These are phyloP conservation scores for Fragaria ananassa DNA, from an alignment of 306 rosid species.

Conservation along the genomic window DNA sequence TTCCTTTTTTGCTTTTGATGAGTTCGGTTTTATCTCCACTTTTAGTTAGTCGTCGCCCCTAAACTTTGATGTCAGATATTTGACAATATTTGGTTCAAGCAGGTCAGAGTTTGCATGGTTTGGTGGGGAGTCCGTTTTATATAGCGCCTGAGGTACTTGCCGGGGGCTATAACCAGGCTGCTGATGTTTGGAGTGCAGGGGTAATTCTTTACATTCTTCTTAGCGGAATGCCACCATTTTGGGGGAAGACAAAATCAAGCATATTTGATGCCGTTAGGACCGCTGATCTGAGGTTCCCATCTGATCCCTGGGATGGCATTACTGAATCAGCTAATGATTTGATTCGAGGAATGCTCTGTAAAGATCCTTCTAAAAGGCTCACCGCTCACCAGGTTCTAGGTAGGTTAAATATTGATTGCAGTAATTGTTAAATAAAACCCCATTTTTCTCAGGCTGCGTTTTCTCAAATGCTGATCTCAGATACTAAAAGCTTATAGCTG, in stretches of 20 bases:
- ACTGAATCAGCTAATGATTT: slow-evolving; percentile 69
- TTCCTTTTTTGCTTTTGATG: slow-evolving; percentile 22
- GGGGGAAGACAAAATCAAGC: slow-evolving; percentile 86
- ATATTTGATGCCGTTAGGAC: slow-evolving; percentile 74
- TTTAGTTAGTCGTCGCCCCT: neutral
- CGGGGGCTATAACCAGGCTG: slow-evolving; percentile 79
- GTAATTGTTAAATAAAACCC: no score
- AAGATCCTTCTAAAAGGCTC: slow-evolving; percentile 64
- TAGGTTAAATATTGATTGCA: slow-evolving; percentile 25
- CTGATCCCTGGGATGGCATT: slow-evolving; percentile 58
- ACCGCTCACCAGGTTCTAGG: slow-evolving; percentile 75
- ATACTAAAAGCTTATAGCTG: slow-evolving; percentile 3
- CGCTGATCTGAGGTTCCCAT: slow-evolving; percentile 68
- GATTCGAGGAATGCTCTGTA: slow-evolving; percentile 70
- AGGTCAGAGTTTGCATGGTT: slow-evolving; percentile 81
- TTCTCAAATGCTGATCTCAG: neutral
- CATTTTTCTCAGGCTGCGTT: neutral
- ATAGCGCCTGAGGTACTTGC: slow-evolving; percentile 89
- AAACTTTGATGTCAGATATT: slow-evolving; percentile 18
- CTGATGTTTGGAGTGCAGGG: slow-evolving; percentile 89
- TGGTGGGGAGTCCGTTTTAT: slow-evolving; percentile 91
- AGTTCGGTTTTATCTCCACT: slow-evolving; percentile 10
- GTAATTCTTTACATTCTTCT: slow-evolving; percentile 82
- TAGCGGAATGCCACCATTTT: slow-evolving; percentile 80
- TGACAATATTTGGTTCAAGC: slow-evolving; percentile 41